Evolutionary conservation across 495 filamentous ascomycete genomes (phyloP).

Genomic region (Tuber umbilicatum): DNA sequence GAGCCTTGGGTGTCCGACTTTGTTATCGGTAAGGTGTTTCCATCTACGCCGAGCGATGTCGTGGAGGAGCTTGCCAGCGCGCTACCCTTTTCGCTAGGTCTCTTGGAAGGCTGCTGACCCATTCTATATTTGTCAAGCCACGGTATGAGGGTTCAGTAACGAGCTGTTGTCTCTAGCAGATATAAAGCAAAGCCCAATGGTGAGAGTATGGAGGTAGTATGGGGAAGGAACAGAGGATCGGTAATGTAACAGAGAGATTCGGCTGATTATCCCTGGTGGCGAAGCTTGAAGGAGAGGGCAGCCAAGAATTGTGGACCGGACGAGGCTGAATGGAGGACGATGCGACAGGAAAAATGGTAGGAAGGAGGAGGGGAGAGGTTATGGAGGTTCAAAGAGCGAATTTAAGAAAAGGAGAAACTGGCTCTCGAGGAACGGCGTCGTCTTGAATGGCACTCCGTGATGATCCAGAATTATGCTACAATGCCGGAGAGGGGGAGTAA

Average conservation of each 20-base stretch:
- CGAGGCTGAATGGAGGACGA: slow-evolving; percentile 20
- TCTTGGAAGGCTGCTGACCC: slow-evolving; percentile 90
- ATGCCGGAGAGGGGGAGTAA: slow-evolving; percentile 13
- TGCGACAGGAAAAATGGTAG: slow-evolving; percentile 12
- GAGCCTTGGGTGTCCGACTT: slow-evolving; percentile 95
- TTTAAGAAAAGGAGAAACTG: slow-evolving; percentile 53
- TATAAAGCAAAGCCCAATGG: neutral
- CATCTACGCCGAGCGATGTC: slow-evolving; percentile 34
- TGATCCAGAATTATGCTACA: slow-evolving; percentile 29
- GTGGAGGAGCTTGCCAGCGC: slow-evolving; percentile 42
- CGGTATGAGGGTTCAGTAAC: slow-evolving; percentile 13
- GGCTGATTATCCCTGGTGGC: slow-evolving; percentile 22
- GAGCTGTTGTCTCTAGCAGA: neutral
- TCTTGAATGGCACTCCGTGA: slow-evolving; percentile 40
- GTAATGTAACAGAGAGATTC: slow-evolving; percentile 17
- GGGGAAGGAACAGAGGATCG: slow-evolving; percentile 7
- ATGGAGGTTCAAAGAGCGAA: slow-evolving; percentile 54
- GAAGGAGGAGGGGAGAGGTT: slow-evolving; percentile 36
- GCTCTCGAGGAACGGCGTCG: slow-evolving; percentile 47
- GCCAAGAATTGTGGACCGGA: slow-evolving; percentile 35
- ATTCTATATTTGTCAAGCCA: slow-evolving; percentile 49
- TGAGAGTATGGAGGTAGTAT: slow-evolving; percentile 36
- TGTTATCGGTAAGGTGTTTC: slow-evolving; percentile 67
- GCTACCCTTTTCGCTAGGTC: slow-evolving; percentile 43
- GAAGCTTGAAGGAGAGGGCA: slow-evolving; percentile 10